Conservation (phyloP, 768 basidiomycete species). For the Xerocomus brunneocitrinus region DNA sequence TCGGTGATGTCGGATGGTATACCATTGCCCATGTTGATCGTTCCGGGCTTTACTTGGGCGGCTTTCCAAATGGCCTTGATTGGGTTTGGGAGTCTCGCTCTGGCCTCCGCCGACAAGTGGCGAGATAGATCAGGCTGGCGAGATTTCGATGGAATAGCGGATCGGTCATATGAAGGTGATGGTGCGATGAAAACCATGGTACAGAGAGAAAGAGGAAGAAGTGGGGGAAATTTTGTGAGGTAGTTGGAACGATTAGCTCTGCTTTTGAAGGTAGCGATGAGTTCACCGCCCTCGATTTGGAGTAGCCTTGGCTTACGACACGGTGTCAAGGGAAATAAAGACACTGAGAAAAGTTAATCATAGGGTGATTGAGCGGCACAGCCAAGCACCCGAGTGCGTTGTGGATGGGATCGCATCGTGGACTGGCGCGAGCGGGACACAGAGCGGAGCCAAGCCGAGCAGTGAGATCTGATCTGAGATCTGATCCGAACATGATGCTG, state of each 20-base stretch:
- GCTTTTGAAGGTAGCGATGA: conserved; percentile 8
- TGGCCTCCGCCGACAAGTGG: conserved; percentile 33
- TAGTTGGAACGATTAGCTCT: neutral
- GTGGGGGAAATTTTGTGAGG: neutral
- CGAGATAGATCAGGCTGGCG: conserved; percentile 29
- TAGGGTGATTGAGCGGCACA: neutral
- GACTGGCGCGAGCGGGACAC: neutral
- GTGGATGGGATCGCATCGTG: neutral
- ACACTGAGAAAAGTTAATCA: neutral
- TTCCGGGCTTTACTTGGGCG: conserved; percentile 31
- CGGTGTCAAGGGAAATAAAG: neutral
- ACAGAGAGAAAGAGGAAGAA: neutral
- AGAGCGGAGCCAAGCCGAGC: conserved; percentile 2
- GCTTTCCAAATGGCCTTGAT: conserved; percentile 37
- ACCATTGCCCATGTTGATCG: conserved; percentile 39
- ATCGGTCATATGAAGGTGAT: conserved; percentile 18
- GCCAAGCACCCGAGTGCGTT: neutral
- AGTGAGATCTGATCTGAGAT: neutral
- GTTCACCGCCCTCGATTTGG: neutral
- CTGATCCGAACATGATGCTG: neutral
- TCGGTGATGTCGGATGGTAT: neutral
- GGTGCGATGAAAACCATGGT: neutral
- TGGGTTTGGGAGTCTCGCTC: conserved; percentile 31
- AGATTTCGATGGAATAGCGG: conserved; percentile 18
- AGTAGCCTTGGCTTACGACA: neutral